phyloP scores from a whole-genome alignment of 257 asterid species.

The Solanum chaucha region DNA sequence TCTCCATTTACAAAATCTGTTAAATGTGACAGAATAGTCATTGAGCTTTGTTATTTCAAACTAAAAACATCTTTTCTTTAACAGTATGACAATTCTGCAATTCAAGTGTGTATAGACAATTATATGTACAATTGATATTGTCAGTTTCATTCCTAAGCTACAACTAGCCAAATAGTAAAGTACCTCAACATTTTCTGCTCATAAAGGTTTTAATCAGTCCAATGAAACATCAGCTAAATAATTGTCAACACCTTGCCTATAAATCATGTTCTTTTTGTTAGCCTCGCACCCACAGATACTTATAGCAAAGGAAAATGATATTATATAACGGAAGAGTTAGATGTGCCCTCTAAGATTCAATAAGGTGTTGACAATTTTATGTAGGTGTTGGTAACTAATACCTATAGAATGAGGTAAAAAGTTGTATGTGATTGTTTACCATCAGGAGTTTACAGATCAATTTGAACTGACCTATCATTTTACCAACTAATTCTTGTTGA shows the following conservation, averaged over 20 bases:
- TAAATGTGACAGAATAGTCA: neutral
- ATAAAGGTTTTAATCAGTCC: neutral
- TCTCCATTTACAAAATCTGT: neutral
- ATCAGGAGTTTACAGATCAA: neutral
- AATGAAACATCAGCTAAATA: neutral
- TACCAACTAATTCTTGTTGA: neutral
- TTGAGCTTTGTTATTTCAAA: neutral
- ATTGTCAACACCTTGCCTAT: neutral
- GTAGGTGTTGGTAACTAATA: neutral
- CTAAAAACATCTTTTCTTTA: neutral
- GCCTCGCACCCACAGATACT: neutral
- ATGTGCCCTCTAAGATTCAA: neutral
- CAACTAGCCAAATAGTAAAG: neutral
- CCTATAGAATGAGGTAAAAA: neutral
- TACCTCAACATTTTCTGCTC: neutral
- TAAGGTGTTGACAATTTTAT: neutral
- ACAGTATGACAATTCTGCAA: neutral
- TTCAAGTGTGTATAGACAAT: neutral
- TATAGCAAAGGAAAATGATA: neutral
- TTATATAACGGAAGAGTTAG: neutral
- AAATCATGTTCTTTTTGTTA: neutral
- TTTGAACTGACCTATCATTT: neutral
- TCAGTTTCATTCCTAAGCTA: neutral
- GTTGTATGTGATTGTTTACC: neutral
- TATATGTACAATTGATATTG: neutral